A percentile compares a stretch with the other conserved stretches of the same genome.
Conservation (phyloP, 2,329 filamentous ascomycete genomes). For the Claviceps purpurea region DNA sequence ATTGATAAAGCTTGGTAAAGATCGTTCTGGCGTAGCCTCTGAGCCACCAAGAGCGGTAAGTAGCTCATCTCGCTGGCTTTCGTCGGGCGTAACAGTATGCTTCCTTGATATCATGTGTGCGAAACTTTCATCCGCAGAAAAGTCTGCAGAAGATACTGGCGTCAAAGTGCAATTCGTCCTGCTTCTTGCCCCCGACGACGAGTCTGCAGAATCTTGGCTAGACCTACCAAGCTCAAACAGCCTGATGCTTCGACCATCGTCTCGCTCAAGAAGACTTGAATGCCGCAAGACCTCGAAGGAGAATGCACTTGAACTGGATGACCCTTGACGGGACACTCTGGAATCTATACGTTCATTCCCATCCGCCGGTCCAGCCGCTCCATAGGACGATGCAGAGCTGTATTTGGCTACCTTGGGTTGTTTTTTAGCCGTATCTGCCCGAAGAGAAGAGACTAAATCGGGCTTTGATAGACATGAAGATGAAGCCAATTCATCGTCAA, state of each 20-base stretch:
- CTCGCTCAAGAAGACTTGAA: neutral
- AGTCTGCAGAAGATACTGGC: neutral
- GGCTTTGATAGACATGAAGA: neutral
- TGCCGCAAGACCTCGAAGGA: constrained; percentile 1
- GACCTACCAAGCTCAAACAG: constrained; percentile 1
- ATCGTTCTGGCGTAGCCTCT: neutral
- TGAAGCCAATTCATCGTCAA: neutral
- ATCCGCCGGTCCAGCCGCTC: neutral
- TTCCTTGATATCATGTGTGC: neutral
- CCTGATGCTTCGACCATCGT: neutral
- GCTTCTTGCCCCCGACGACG: neutral
- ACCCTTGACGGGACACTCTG: neutral
- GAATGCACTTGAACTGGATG: neutral
- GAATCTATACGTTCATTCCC: neutral
- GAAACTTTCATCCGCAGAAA: neutral
- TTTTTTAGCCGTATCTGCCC: neutral
- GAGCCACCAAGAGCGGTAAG: constrained; percentile 1
- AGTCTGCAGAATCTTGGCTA: neutral
- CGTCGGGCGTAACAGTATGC: constrained; percentile 1
- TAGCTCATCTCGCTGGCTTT: constrained; percentile 1
- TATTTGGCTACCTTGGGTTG: neutral
- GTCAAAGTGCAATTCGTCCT: neutral
- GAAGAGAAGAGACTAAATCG: neutral
- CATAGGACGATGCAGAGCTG: neutral
- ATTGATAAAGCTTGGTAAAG: neutral